Base-by-base conservation (phyloP, 805 yeast genomes). In the Ogataea chonburiensis region DNA sequence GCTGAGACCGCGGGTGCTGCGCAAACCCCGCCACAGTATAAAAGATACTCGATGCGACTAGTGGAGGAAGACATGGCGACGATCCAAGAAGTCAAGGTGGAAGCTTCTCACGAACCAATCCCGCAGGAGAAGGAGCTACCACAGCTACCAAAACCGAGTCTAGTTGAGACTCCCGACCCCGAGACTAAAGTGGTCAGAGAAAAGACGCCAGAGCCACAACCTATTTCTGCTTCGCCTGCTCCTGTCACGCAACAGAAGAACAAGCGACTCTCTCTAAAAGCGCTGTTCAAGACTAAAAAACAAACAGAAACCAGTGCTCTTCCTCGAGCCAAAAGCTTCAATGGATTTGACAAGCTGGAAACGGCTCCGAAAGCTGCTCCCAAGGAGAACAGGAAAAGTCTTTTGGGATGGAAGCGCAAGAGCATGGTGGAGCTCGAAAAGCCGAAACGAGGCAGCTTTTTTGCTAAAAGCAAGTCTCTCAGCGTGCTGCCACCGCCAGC, bases 341-440 rank as follows among this genome's bases (percentile, higher is more conserved):
- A 43, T 20, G 38, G 37, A 10, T 47, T 43, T 28, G 48, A 42
- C 14, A 24, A 31, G 8, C 15, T 36, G 9, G 24, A 38, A 16
- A 16, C 24, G n/a, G 14, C 25, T 4, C 42, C 40, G 15, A 32
- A 38, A 23, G 39, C 39, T 25, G 40, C 16, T 7, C 39, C 13
- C 24, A 46, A 38, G 28, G 56, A 55, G 25, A 55, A 50, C 17
- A 42, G 61, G 7, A 53, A 41, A 34, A 55, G 62, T 33, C 40
- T 60, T n/a, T 37, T 60, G 7, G 40, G 46, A 5, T 60, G 64
- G 64, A 59, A 53, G 24, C 50, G 64, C 42, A 56, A 50, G 32
- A 55, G 60, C 24, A 28, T 55, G 7, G 32, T 21, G 5, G 34
- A 29, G 11, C 24, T 14, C 3, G 34, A 30, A 8, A 38, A 38